These are phyloP conservation scores for Hyphopichia pseudoburtonii DNA, from an alignment of 1,139 yeast species.

Conservation along the genomic window DNA sequence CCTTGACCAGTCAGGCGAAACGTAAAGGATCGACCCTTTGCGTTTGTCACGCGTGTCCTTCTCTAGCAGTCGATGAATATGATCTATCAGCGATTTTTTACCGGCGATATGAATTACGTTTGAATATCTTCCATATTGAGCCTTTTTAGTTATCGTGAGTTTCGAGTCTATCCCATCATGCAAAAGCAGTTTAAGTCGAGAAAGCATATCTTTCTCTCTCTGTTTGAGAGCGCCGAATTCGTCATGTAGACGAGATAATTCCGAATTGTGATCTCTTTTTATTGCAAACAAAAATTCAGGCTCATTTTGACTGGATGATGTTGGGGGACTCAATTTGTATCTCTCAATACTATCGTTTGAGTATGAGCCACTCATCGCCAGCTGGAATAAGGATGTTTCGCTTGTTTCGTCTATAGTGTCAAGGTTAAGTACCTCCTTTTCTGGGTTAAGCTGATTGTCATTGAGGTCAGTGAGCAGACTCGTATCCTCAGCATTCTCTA, in stretches of 20 bases:
- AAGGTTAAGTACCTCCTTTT: background rate
- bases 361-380: constrained; percentile 12
- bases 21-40: constrained; percentile 29
- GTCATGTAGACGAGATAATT: constrained; percentile 29
- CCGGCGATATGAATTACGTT: constrained; percentile 39
- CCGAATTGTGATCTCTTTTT: constrained; percentile 26
- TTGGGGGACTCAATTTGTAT: constrained; percentile 13
- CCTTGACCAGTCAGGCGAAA: constrained; percentile 33
- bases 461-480: background rate
- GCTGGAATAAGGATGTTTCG: background rate
- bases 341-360: constrained; percentile 21
- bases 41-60: constrained; percentile 27
- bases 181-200: constrained; percentile 19
- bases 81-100: constrained; percentile 26
- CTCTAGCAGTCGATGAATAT: constrained; percentile 13
- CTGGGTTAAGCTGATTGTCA: no score
- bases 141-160: constrained; percentile 25
- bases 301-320: constrained; percentile 4
- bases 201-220: constrained; percentile 23
- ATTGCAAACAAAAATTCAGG: constrained; percentile 24
- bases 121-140: constrained; percentile 28
- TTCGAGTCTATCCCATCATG: constrained; percentile 27
- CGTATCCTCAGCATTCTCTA: constrained; percentile 12
- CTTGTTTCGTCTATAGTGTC: background rate
- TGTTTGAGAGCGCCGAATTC: constrained; percentile 28